These are phyloP conservation scores for Penicillium aurantiogriseum DNA, from an alignment of 2,329 filamentous ascomycete genomes.

Conservation along the genomic window DNA sequence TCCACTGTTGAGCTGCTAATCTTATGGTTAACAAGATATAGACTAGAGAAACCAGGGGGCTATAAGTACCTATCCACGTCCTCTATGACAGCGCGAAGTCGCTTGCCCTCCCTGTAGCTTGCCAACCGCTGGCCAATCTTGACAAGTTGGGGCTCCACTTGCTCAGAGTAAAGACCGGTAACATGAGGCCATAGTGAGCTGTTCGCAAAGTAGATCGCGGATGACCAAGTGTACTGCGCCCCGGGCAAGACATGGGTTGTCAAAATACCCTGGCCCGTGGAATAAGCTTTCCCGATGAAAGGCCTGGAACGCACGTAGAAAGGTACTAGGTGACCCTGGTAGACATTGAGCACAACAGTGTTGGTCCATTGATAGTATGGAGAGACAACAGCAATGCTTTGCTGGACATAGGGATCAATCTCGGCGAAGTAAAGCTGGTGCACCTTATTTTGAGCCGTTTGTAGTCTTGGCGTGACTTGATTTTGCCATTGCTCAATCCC, in stretches of 20 bases:
- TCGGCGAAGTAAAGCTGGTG: constrained; percentile 66
- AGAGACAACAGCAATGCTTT: constrained; percentile 54
- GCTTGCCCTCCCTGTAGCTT: constrained; percentile 58
- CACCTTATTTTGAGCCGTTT: constrained; percentile 61
- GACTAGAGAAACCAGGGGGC: background rate
- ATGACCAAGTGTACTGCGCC: constrained; percentile 67
- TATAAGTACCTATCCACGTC: constrained; percentile 49
- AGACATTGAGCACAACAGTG: constrained; percentile 43
- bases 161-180: constrained; percentile 77
- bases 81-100: constrained; percentile 58
- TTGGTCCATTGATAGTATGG: constrained; percentile 79
- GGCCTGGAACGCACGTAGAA: constrained; percentile 72
- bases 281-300: constrained; percentile 68
- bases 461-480: constrained; percentile 71
- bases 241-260: constrained; percentile 70
- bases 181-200: constrained; percentile 78
- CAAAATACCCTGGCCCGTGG: constrained; percentile 64
- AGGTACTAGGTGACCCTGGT: constrained; percentile 64
- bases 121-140: constrained; percentile 89
- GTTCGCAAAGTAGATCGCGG: constrained; percentile 68
- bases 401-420: constrained; percentile 71
- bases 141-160: constrained; percentile 91
- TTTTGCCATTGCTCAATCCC: constrained; percentile 73
- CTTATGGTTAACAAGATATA: constrained; percentile 8
- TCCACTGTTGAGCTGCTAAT: constrained; percentile 22